Evolutionary conservation across 148 eudicot species (phyloP).

Genomic region (Drosera capensis): DNA sequence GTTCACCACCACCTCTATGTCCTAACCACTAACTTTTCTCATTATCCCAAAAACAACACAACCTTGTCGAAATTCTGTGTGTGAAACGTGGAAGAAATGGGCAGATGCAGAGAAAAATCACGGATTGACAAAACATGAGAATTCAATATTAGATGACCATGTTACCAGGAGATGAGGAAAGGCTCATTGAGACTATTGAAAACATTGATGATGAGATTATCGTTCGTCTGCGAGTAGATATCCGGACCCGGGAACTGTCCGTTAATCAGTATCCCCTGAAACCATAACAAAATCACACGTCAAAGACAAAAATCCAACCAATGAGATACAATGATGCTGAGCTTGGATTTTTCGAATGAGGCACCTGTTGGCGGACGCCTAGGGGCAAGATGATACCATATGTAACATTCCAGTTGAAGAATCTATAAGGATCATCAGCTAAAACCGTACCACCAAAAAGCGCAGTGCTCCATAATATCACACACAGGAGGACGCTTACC

Average conservation of each 20-base stretch:
- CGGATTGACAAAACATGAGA: too few relatives aligned
- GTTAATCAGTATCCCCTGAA: slow-evolving; percentile 92
- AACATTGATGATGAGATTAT: slow-evolving; percentile 80
- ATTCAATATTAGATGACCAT: too few relatives aligned
- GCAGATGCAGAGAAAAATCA: too few relatives aligned
- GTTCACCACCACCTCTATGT: too few relatives aligned
- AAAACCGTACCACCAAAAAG: slow-evolving; percentile 19
- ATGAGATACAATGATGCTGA: not conserved
- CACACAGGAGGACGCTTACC: not conserved
- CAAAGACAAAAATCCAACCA: not conserved
- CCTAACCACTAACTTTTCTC: too few relatives aligned
- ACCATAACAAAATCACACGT: too few relatives aligned
- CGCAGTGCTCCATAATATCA: too few relatives aligned
- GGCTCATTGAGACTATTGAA: slow-evolving; percentile 78
- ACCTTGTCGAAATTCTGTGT: too few relatives aligned
- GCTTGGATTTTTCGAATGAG: not conserved
- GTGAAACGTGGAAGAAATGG: too few relatives aligned
- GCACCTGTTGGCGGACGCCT: slow-evolving; percentile 71
- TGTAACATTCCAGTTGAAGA: slow-evolving; percentile 81
- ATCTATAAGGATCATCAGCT: slow-evolving; percentile 79
- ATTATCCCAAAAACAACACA: too few relatives aligned
- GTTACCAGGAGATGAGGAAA: slow-evolving; percentile 85
- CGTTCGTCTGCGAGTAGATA: slow-evolving; percentile 76
- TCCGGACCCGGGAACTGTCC: slow-evolving; percentile 98
- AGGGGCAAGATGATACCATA: slow-evolving; percentile 79